A percentile compares a stretch with the other conserved stretches of the same genome.
These are phyloP conservation scores for Aurantiochytrium sp. DNA, from an alignment of 108 stramenopile genomes.

Conservation along the genomic window DNA sequence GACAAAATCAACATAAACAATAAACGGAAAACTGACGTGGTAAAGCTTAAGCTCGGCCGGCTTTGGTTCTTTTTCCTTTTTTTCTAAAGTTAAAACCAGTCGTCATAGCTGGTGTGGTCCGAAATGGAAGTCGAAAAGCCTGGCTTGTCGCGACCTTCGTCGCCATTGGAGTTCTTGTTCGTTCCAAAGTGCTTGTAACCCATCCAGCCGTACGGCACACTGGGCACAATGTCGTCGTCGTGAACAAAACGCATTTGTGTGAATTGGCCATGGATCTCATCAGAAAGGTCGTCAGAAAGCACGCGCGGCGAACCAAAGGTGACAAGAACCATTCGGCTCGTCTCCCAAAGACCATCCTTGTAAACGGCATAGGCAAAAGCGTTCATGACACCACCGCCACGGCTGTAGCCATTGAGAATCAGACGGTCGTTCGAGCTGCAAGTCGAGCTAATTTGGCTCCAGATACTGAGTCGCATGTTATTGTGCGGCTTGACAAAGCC, in stretches of 20 bases:
- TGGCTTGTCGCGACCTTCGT: neutral
- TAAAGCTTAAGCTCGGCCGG: neutral
- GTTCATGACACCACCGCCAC: neutral
- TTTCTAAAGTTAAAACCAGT: neutral
- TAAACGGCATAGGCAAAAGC: neutral
- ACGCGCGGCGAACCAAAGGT: neutral
- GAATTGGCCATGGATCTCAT: neutral
- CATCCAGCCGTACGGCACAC: neutral
- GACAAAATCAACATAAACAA: neutral
- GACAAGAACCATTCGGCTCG: neutral
- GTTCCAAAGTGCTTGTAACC: slow-evolving; percentile 14
- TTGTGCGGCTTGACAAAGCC: slow-evolving; percentile 5
- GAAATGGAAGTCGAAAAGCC: neutral
- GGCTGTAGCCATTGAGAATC: neutral
- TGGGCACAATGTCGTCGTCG: neutral
- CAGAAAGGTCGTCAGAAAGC: neutral
- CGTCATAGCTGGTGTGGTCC: neutral
- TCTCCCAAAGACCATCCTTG: neutral
- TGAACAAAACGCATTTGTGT: neutral
- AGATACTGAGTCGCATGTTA: neutral
- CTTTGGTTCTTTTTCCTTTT: neutral
- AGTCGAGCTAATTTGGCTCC: neutral
- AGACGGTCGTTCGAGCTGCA: neutral
- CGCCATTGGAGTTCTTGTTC: neutral
- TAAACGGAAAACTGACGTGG: neutral